Base-by-base conservation (phyloP, 2,329 filamentous ascomycete genomes). In the Lojkania enalia region DNA sequence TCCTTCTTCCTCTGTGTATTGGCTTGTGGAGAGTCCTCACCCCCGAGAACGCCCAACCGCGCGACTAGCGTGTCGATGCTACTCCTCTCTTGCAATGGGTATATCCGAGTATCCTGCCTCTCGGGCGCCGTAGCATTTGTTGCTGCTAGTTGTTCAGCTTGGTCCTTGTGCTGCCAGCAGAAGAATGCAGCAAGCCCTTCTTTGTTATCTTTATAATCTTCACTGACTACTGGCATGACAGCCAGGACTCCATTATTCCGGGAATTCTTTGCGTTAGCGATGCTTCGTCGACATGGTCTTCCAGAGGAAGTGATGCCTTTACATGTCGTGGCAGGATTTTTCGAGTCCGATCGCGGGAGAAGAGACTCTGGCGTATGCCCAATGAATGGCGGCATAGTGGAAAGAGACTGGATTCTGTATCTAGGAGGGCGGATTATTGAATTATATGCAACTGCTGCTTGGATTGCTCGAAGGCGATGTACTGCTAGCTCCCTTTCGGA, bases 121-220 rank as follows among this genome's bases (percentile, higher is more conserved):
- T 49, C 44, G 5, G 48, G 46, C n/a, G 47, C 46, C 12, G 53
- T 46, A n/a, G 39, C 48, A 29, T 56, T 52, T 2, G 47, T 45
- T n/a, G 55, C 66, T 63, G 44, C 59, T 12, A 73, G 45, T 11
- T 57, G 64, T 42, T 73, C 65, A 2, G 89, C 89, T 70, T 99
- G 94, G 45, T 94, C 89, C 66, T 88, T 91, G 74, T 99, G 94
- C 68, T 96, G 90, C 87, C 88, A 96, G 76, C 92, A 97, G 72
- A 90, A 96, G 38, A 85, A 80, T n/a, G 72, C 76, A 3, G 71
- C 70, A 46, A 84, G 82, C 23, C 72, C 76, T 49, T 83, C 79
- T 36, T 82, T 77, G 44, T 75, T 72, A 2, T 80, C 77, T 48
- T 83, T 78, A 42, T 74, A 71, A 38, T 58, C 57, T 30, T 65